Conservation (phyloP, 768 basidiomycete genomes). For the Termitomyces sp. region DNA sequence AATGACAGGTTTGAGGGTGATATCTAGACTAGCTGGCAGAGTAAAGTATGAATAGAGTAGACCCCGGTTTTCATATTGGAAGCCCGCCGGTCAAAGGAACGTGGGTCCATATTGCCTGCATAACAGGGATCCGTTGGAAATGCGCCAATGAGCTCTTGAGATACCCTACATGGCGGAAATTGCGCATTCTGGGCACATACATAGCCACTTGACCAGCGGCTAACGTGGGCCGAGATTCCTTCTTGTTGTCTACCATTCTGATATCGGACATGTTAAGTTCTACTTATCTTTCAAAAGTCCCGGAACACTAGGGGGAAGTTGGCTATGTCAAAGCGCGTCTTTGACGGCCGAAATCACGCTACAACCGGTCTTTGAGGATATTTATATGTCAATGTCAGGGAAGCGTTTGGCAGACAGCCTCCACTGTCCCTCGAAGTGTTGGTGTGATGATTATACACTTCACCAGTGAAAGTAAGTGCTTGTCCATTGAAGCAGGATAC, state of each 20-base stretch:
- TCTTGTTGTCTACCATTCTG: not conserved
- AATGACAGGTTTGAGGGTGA: not conserved
- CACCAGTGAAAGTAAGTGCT: not conserved
- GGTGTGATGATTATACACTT: constrained; percentile 1
- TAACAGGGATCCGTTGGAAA: not conserved
- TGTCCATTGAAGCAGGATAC: not conserved
- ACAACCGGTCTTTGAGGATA: not conserved
- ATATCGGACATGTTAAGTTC: not conserved
- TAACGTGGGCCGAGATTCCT: not conserved
- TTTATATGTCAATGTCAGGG: constrained; percentile 8
- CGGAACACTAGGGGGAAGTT: not conserved
- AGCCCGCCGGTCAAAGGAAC: not conserved
- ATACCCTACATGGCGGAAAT: not conserved
- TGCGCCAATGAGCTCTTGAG: not conserved
- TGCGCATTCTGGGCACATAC: not conserved
- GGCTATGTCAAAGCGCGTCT: not conserved
- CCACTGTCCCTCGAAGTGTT: constrained; percentile 1
- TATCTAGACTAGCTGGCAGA: not conserved
- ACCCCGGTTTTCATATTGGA: not conserved
- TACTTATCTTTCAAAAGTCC: not conserved
- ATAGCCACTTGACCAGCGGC: not conserved
- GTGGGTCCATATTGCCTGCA: not conserved
- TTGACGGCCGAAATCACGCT: not conserved
- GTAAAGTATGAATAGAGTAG: not conserved
- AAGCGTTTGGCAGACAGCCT: constrained; percentile 7